Evolutionary conservation across 495 filamentous ascomycete species (phyloP), one percentile per base, ranked within the genome.

Genomic region (Chaetomium cochliodes): DNA sequence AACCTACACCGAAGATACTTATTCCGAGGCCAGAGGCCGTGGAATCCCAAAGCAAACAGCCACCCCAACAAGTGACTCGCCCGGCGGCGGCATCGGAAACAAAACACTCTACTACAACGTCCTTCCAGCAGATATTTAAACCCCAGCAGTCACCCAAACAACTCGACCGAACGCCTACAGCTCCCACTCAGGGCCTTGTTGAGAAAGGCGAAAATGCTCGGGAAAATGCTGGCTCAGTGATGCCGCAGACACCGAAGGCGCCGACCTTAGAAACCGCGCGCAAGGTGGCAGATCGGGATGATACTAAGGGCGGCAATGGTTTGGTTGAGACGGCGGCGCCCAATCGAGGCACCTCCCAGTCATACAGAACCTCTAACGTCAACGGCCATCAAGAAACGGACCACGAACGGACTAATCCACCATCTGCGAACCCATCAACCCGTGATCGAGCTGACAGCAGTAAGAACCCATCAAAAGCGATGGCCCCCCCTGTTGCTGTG

Each of bases 161-260:
- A 23, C 18, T 2, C 8, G n/a, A 50, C 18, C 16, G 20, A 23
- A 6, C n/a, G 16, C 2, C 23, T 5, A 37, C 18, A 9, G 11
- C 11, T 28, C 28, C 28, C 18, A n/a, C 52, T 1, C 20, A 25
- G 12, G n/a, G 37, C 3, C 47, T 30, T 7, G 22, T 47, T 30
- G 55, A 63, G n/a, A 54, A 59, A 46, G 65, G 53, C 15, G 65
- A 63, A 25, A 20, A 15, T 0, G 0, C 28, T 18, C 4, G 5
- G n/a, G 28, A 58, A 42, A 55, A 47, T 2, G 15, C 18, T 16
- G n/a, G 5, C 12, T 13, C 41, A 4, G 16, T 1, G 18, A 3
- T n/a, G 6, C 9, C 20, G 1, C 8, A 3, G n/a, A 20, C 46
- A 9, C 46, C 28, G 15, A 13, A 12, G 22, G 25, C 12, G 1